Evolutionary conservation across 164 flowering plant genomes (phyloP).

Genomic region (Magnolia sinica): DNA sequence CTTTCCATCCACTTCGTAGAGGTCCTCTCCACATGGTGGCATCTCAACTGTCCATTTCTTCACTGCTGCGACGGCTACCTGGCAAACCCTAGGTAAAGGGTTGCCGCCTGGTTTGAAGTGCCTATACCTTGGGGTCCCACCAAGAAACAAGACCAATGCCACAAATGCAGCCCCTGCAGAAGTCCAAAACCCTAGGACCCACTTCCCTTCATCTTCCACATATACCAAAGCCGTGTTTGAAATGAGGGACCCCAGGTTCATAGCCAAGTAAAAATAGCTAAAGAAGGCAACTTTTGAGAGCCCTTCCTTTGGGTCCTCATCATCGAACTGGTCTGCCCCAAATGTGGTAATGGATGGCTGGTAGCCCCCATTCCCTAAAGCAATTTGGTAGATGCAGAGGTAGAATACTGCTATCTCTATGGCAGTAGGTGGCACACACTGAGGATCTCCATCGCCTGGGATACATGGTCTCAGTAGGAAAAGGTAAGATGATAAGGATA

Average conservation of each 20-base stretch:
- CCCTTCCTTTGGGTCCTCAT: constrained; percentile 59
- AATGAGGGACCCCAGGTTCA: constrained; percentile 85
- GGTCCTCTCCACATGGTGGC: constrained; percentile 34
- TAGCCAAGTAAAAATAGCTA: constrained; percentile 85
- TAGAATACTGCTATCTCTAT: constrained; percentile 55
- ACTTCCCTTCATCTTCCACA: constrained; percentile 78
- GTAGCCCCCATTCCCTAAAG: constrained; percentile 89
- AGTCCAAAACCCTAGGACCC: constrained; percentile 85
- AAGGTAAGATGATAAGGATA: constrained; percentile 58
- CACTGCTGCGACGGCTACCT: constrained; percentile 61
- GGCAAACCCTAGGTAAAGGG: constrained; percentile 70
- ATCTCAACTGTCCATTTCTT: constrained; percentile 56
- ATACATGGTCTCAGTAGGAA: constrained; percentile 57
- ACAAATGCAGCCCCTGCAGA: constrained; percentile 66
- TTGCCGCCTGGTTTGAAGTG: constrained; percentile 76
- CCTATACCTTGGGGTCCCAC: constrained; percentile 65
- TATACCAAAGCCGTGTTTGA: constrained; percentile 77
- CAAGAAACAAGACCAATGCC: constrained; percentile 63
- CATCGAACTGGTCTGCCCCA: constrained; percentile 93
- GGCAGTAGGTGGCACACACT: constrained; percentile 50
- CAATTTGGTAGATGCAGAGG: constrained; percentile 66
- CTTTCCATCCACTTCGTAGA: constrained; percentile 44
- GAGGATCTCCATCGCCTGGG: constrained; percentile 54
- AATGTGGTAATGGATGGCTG: constrained; percentile 89
- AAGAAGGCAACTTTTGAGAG: constrained; percentile 74